Percentiles rank a stretch among this genome's conserved stretches.
Evolutionary conservation across 2,329 filamentous ascomycete species (phyloP).

Genomic region (Lasiodiplodia sp.): DNA sequence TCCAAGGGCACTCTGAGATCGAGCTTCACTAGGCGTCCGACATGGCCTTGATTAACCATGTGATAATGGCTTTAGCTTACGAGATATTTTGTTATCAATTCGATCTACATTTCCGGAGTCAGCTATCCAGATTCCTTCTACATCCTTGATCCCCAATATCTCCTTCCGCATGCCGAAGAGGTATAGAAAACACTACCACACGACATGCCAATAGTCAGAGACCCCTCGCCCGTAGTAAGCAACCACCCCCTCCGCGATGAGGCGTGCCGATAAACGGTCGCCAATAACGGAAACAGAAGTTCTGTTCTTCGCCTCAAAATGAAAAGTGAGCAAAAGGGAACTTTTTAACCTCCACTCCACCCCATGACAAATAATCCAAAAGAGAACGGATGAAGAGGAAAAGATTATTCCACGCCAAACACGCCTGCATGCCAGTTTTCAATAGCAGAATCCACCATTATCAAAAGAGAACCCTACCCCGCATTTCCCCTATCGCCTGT

Average conservation of each 20-base stretch:
- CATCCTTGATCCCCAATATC: no score
- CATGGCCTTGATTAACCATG: no score
- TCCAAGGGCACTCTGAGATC: no score
- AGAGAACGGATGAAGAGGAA: background rate
- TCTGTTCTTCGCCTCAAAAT: background rate
- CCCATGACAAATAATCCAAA: background rate
- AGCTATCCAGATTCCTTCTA: no score
- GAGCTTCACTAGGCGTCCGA: no score
- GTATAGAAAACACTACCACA: no score
- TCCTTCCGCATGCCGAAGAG: no score
- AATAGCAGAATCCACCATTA: background rate
- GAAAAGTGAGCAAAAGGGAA: background rate
- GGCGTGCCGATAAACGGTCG: background rate
- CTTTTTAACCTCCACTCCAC: background rate
- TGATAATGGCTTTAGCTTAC: no score
- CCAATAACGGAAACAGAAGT: background rate
- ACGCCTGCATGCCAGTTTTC: conserved; percentile 16
- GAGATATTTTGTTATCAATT: no score
- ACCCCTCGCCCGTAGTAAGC: no score
- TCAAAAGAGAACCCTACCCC: background rate
- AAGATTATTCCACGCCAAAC: conserved; percentile 13
- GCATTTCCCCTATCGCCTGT: background rate
- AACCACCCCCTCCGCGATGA: background rate
- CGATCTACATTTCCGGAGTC: no score
- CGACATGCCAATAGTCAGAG: background rate